A percentile compares a stretch with the other conserved stretches of the same genome.
Evolutionary conservation across 2,329 filamentous ascomycete genomes (phyloP).

Genomic region (Dactylellina cionopaga): DNA sequence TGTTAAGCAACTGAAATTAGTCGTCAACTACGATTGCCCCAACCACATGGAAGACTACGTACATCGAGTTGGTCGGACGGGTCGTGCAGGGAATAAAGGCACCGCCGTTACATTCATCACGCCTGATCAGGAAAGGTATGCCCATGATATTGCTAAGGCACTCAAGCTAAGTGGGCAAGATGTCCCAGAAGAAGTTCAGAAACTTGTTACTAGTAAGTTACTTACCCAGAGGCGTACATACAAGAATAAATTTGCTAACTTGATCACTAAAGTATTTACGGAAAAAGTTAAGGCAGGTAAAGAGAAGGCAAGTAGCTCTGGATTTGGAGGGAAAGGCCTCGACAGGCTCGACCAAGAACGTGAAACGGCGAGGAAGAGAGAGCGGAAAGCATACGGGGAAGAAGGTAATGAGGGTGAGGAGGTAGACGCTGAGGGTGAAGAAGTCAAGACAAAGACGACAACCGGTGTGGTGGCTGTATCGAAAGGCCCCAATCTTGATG

Average conservation of each 20-base stretch:
- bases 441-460: conserved; percentile 58
- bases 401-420: conserved; percentile 82
- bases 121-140: conserved; percentile 88
- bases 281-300: conserved; percentile 94
- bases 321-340: conserved; percentile 93
- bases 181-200: conserved; percentile 75
- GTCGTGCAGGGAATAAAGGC: conserved; percentile 93
- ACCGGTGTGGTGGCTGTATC: conserved; percentile 58
- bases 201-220: conserved; percentile 65
- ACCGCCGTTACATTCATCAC: conserved; percentile 95
- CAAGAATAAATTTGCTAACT: neutral
- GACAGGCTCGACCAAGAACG: conserved; percentile 91
- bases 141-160: conserved; percentile 87
- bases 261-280: conserved; percentile 68
- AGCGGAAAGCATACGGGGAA: conserved; percentile 88
- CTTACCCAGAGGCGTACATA: conserved; percentile 57
- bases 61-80: conserved; percentile 90
- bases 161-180: conserved; percentile 89
- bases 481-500: conserved; percentile 68
- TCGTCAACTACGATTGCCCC: conserved; percentile 83
- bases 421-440: conserved; percentile 67
- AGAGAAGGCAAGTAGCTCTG: conserved; percentile 81
- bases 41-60: conserved; percentile 98
- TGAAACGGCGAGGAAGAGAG: conserved; percentile 83
- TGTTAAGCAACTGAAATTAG: conserved; percentile 96